Percentiles rank a stretch among this genome's conserved stretches.
phyloP scores from a whole-genome alignment of 495 filamentous ascomycete species.

The Daldinia childiae region DNA sequence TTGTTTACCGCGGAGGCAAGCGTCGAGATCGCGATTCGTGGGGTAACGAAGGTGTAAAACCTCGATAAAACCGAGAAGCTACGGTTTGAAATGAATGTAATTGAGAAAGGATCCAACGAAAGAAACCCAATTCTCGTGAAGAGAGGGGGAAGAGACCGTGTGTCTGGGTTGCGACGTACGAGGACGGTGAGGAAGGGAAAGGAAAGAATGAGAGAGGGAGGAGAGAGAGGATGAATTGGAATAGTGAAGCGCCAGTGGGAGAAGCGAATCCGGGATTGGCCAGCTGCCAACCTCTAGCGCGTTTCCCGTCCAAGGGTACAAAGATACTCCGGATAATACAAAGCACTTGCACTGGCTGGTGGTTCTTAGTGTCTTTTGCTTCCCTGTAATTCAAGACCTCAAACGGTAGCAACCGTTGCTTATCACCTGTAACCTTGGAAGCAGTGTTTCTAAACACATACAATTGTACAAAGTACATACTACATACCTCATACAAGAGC shows the following conservation, averaged over 20 bases:
- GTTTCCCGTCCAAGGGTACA: slow-evolving; percentile 15
- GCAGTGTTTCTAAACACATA: neutral
- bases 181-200: slow-evolving; percentile 40
- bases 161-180: slow-evolving; percentile 47
- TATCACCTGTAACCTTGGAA: slow-evolving; percentile 5
- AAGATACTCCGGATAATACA: slow-evolving; percentile 20
- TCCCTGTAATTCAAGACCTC: slow-evolving; percentile 3
- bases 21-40: slow-evolving; percentile 35
- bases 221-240: slow-evolving; percentile 31
- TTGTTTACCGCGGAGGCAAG: slow-evolving; percentile 32
- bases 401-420: slow-evolving; percentile 7
- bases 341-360: neutral
- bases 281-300: slow-evolving; percentile 5
- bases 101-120: slow-evolving; percentile 46
- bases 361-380: slow-evolving; percentile 7
- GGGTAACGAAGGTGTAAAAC: slow-evolving; percentile 42
- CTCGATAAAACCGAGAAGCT: slow-evolving; percentile 36
- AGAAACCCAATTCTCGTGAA: slow-evolving; percentile 41
- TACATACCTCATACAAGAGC: neutral
- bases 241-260: slow-evolving; percentile 7
- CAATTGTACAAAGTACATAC: neutral
- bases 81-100: slow-evolving; percentile 45
- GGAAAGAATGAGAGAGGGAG: slow-evolving; percentile 39
- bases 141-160: slow-evolving; percentile 39
- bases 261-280: slow-evolving; percentile 11